A percentile compares a stretch with the other conserved stretches of the same genome.
Conservation (phyloP, 352 stramenopile species). For the Plasmopara viticola region DNA sequence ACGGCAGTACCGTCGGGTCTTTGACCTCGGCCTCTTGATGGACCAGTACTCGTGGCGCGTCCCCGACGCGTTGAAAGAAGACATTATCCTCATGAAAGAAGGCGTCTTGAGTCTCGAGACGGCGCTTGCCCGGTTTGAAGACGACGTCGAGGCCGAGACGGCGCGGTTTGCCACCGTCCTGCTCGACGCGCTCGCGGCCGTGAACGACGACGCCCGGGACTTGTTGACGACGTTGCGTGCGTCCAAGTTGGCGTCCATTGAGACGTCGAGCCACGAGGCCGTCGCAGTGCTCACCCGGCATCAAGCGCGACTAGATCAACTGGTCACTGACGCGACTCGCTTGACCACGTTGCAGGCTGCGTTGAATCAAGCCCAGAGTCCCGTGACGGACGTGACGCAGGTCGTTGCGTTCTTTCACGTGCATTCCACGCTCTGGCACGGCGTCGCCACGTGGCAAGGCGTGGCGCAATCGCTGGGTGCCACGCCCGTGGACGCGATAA, state of each 20-base stretch:
- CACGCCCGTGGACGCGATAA: constrained; percentile 86
- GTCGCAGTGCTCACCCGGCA: too few relatives aligned
- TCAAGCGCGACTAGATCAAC: too few relatives aligned
- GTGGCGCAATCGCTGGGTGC: constrained; percentile 66
- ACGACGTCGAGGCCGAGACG: constrained; percentile 88
- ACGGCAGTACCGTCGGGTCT: constrained; percentile 63
- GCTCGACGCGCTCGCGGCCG: constrained; percentile 76
- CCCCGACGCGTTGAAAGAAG: constrained; percentile 88
- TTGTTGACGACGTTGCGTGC: constrained; percentile 83
- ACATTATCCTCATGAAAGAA: constrained; percentile 93
- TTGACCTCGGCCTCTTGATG: constrained; percentile 88
- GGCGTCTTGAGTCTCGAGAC: constrained; percentile 86
- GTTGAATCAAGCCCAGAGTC: constrained; percentile 81
- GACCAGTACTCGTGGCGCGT: constrained; percentile 89
- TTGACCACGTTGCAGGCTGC: constrained; percentile 22
- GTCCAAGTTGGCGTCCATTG: constrained; percentile 62
- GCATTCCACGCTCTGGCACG: constrained; percentile 89
- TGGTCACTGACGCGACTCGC: too few relatives aligned
- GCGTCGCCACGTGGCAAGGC: constrained; percentile 77
- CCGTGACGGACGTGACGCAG: constrained; percentile 87
- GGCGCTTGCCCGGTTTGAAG: constrained; percentile 86
- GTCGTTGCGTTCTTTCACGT: constrained; percentile 81
- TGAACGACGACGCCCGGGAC: constrained; percentile 60
- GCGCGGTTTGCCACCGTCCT: constrained; percentile 88
- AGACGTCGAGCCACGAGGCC: too few relatives aligned